These are phyloP conservation scores for Pseudocercospora vitis DNA, from an alignment of 2,329 filamentous ascomycete species.

Conservation along the genomic window DNA sequence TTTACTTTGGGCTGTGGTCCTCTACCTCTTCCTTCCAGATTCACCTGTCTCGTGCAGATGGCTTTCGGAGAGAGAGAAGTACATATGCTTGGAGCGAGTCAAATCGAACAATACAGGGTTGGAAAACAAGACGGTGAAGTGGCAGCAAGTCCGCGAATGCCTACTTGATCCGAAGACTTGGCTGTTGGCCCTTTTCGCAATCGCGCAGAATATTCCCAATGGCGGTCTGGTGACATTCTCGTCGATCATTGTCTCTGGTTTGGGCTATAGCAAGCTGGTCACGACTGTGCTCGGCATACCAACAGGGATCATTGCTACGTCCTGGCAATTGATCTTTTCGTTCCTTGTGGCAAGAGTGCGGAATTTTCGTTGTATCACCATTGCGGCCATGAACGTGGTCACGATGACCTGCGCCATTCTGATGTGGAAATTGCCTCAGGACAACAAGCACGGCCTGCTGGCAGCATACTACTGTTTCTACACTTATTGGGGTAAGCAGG, in stretches of 20 bases:
- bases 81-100: slow-evolving; percentile 13
- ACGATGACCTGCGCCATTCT: slow-evolving; percentile 35
- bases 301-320: slow-evolving; percentile 20
- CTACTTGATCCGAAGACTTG: slow-evolving; percentile 59
- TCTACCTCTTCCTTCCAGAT: slow-evolving; percentile 21
- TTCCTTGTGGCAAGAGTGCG: slow-evolving; percentile 13
- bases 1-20: slow-evolving; percentile 10
- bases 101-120: slow-evolving; percentile 20
- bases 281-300: slow-evolving; percentile 21
- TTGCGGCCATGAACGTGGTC: slow-evolving; percentile 32
- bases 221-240: slow-evolving; percentile 22
- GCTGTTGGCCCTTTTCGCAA: slow-evolving; percentile 29
- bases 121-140: slow-evolving; percentile 39
- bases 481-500: slow-evolving; percentile 32
- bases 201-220: slow-evolving; percentile 23
- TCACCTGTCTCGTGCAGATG: slow-evolving; percentile 16
- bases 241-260: slow-evolving; percentile 21
- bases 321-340: slow-evolving; percentile 14
- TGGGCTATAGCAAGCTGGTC: slow-evolving; percentile 17
- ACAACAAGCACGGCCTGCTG: slow-evolving; percentile 39
- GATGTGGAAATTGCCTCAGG: slow-evolving; percentile 40
- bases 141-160: slow-evolving; percentile 56
- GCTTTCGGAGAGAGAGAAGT: slow-evolving; percentile 19
- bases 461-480: slow-evolving; percentile 44
- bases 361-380: slow-evolving; percentile 26